Conservation (phyloP, 2,329 filamentous ascomycete species). For the Venturia oleaginea region DNA sequence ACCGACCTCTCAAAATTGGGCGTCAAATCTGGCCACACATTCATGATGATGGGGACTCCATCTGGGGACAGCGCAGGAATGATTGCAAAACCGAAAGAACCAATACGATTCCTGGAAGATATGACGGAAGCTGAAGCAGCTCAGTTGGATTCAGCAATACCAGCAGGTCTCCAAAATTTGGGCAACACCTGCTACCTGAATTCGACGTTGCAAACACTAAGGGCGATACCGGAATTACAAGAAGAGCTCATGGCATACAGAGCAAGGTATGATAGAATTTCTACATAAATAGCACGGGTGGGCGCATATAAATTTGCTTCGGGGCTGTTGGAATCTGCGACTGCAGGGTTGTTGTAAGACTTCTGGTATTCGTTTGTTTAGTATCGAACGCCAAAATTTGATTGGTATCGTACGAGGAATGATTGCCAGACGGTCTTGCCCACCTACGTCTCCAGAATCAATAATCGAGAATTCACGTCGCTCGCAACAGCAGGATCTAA, state of each 20-base stretch:
- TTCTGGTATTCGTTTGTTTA: background rate
- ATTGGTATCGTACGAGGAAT: background rate
- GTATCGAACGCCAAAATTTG: background rate
- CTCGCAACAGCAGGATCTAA: background rate
- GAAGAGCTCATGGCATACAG: slow-evolving; percentile 61
- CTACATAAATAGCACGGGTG: slow-evolving; percentile 19
- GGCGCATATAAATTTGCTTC: background rate
- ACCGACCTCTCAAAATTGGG: slow-evolving; percentile 74
- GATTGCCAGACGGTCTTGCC: no score
- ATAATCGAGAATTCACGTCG: background rate
- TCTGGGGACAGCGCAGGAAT: slow-evolving; percentile 47
- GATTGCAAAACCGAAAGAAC: slow-evolving; percentile 64
- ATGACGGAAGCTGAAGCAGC: slow-evolving; percentile 94
- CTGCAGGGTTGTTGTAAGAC: background rate
- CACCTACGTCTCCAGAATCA: background rate
- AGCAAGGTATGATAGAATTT: slow-evolving; percentile 26
- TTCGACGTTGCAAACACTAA: slow-evolving; percentile 86
- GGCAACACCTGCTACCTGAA: slow-evolving; percentile 99
- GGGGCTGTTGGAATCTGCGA: background rate
- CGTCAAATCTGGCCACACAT: slow-evolving; percentile 73
- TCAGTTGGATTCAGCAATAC: slow-evolving; percentile 70
- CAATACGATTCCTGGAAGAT: slow-evolving; percentile 85
- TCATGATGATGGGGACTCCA: slow-evolving; percentile 96
- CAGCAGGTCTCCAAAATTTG: slow-evolving; percentile 80
- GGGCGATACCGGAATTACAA: slow-evolving; percentile 84